Evolutionary conservation across 2,329 filamentous ascomycete genomes (phyloP).

Genomic region (Ascochyta koolunga): DNA sequence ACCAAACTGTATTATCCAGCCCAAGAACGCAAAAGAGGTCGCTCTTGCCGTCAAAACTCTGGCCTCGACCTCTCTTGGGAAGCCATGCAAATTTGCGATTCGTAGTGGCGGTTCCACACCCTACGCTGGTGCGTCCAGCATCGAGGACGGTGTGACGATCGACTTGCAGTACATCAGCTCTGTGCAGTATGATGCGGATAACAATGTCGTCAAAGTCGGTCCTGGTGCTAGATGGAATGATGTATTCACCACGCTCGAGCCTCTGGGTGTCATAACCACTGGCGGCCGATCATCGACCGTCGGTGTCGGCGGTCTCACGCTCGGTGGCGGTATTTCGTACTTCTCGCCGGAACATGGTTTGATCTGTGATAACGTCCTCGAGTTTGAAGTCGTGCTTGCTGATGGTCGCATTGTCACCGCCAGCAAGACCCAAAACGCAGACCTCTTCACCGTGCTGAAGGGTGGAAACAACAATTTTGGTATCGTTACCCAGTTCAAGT

Average conservation of each 20-base stretch:
- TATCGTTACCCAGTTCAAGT: slow-evolving; percentile 39
- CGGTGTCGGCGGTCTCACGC: slow-evolving; percentile 34
- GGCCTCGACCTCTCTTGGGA: not conserved
- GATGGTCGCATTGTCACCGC: slow-evolving; percentile 36
- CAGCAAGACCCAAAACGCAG: slow-evolving; percentile 24
- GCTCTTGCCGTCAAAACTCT: slow-evolving; percentile 25
- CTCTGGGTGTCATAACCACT: slow-evolving; percentile 26
- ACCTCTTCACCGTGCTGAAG: slow-evolving; percentile 42
- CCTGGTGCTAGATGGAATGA: slow-evolving; percentile 35
- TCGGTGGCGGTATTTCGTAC: slow-evolving; percentile 40
- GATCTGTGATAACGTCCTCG: slow-evolving; percentile 40
- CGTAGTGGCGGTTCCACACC: slow-evolving; percentile 35
- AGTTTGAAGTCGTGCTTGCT: slow-evolving; percentile 44
- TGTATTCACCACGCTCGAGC: slow-evolving; percentile 33
- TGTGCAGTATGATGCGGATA: slow-evolving; percentile 23
- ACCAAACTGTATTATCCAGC: slow-evolving; percentile 35
- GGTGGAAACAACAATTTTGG: slow-evolving; percentile 46
- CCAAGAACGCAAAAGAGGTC: slow-evolving; percentile 24
- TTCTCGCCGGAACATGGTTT: slow-evolving; percentile 35
- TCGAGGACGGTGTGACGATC: slow-evolving; percentile 36
- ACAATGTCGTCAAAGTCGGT: slow-evolving; percentile 26
- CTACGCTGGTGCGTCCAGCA: slow-evolving; percentile 34
- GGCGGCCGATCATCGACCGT: slow-evolving; percentile 34
- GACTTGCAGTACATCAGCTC: slow-evolving; percentile 31
- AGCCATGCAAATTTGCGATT: slow-evolving; percentile 29